Evolutionary conservation across 208 protist genomes (phyloP).

Genomic region (Crithidia expoeki): DNA sequence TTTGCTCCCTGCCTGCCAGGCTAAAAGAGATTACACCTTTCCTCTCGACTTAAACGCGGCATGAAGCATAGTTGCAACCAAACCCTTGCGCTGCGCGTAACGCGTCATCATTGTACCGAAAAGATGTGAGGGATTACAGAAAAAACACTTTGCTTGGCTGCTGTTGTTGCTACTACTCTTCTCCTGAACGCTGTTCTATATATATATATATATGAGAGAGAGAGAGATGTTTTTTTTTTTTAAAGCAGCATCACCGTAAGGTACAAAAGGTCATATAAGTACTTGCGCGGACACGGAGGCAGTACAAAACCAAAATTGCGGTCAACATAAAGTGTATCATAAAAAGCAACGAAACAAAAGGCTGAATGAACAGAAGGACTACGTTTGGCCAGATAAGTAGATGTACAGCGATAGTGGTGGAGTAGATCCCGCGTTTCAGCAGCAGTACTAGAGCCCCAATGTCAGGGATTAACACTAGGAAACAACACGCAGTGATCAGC

Average conservation of each 20-base stretch:
- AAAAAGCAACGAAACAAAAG: conserved; percentile 62
- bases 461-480: conserved; percentile 57
- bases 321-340: conserved; percentile 65
- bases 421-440: conserved; percentile 52
- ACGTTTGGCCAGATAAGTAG: conserved; percentile 64
- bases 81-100: too few relatives aligned
- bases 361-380: conserved; percentile 58
- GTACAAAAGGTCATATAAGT: conserved; percentile 52
- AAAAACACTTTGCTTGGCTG: not conserved
- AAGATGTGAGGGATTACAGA: too few relatives aligned
- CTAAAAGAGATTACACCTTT: too few relatives aligned
- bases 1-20: not conserved
- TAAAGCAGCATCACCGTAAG: conserved; percentile 36
- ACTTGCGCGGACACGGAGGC: conserved; percentile 60
- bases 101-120: too few relatives aligned
- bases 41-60: too few relatives aligned
- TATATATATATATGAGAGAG: too few relatives aligned
- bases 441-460: conserved; percentile 48
- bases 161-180: not conserved
- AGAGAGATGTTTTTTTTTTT: conserved; percentile 7
- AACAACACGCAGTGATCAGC: conserved; percentile 45
- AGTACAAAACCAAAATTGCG: conserved; percentile 59
- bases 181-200: too few relatives aligned
- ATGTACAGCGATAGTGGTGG: conserved; percentile 58
- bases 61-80: too few relatives aligned